Base-by-base conservation (phyloP, 1,284 basidiomycete genomes). In the Sphaerobolus stellatus region DNA sequence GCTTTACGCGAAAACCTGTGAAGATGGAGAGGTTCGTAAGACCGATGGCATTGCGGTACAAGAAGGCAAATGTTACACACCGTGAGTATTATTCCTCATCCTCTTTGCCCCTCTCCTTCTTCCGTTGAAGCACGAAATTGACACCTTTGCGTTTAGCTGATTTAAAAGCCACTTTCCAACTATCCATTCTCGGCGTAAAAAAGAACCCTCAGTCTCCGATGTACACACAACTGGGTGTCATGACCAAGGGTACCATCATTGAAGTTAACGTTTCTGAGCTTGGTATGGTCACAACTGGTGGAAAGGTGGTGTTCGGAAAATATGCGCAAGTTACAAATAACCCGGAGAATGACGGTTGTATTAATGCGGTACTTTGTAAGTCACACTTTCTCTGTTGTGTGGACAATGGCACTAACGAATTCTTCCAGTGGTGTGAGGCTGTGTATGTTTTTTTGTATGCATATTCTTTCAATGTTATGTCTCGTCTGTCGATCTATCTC, bases 151-250 rank as follows among this genome's bases (percentile, higher is more conserved):
- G n/a, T 58, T 5, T 67, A 95, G 93, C 96, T 61, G 94, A 98
- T 67, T 77, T 98, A 55, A 98, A 98, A 73, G 96, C 96, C 8
- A 99, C 97, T 1, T 99, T 99, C 84, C 97, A 99, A 71, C 78
- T 99, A 2, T 94, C 97, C 60, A 99, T 99, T 63, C 80, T 99
- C 44, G 94, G 93, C 53, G 96, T 99, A 60, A 99, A 99, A 81
- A 99, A 99, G 80, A 99, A 99, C 68, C 97, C 97, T 13, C 96
- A 99, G 69, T 98, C 94, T 25, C 97, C 97, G 0, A 93, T 99
- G 83, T 96, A 96, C 69, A 94, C 92, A 1, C 88, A 91, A 63
- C 83, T 96, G 22, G 97, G 97, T 58, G 97, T 99, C 22, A 82
- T 99, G 72, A 99, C 97, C 4, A 99, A 99, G 72, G 97, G 97